Evolutionary conservation across 768 basidiomycete species (phyloP).

Genomic region (Botryobasidium botryosum): DNA sequence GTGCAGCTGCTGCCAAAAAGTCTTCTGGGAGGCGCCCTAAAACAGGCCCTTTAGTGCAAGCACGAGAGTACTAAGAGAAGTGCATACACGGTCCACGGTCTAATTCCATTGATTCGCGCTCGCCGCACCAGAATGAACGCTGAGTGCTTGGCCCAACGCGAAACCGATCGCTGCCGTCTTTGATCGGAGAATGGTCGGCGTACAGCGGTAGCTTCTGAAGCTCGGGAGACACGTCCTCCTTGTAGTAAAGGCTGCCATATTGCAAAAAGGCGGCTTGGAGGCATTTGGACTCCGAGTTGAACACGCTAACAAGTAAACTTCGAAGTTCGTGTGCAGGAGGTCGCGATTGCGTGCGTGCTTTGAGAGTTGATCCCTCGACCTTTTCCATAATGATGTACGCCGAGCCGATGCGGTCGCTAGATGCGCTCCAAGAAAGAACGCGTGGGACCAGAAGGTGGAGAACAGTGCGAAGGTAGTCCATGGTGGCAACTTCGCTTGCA

Average conservation of each 20-base stretch:
- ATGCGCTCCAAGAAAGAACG: constrained; percentile 26
- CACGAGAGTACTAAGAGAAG: background rate
- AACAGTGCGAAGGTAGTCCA: constrained; percentile 25
- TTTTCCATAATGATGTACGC: constrained; percentile 34
- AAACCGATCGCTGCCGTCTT: too few species aligned
- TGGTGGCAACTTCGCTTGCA: constrained; percentile 32
- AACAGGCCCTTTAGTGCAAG: background rate
- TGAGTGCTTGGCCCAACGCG: constrained; percentile 20
- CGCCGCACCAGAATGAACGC: constrained; percentile 19
- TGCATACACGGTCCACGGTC: constrained; percentile 23
- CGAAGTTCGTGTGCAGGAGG: constrained; percentile 14
- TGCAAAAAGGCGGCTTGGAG: constrained; percentile 17
- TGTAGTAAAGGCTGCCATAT: too few species aligned
- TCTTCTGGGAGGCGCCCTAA: background rate
- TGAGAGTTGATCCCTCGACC: too few species aligned
- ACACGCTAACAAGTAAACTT: constrained; percentile 13
- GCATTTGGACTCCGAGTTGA: too few species aligned
- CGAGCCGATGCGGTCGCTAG: constrained; percentile 22
- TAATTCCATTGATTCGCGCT: constrained; percentile 15
- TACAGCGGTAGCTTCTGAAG: constrained; percentile 1
- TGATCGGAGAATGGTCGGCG: constrained; percentile 11
- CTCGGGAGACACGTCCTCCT: constrained; percentile 15
- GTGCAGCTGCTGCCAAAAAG: background rate
- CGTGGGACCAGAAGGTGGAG: constrained; percentile 27
- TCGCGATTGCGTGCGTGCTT: too few species aligned